Conservation (phyloP, 768 basidiomycete species). For the Kwoniella dejecticola region DNA sequence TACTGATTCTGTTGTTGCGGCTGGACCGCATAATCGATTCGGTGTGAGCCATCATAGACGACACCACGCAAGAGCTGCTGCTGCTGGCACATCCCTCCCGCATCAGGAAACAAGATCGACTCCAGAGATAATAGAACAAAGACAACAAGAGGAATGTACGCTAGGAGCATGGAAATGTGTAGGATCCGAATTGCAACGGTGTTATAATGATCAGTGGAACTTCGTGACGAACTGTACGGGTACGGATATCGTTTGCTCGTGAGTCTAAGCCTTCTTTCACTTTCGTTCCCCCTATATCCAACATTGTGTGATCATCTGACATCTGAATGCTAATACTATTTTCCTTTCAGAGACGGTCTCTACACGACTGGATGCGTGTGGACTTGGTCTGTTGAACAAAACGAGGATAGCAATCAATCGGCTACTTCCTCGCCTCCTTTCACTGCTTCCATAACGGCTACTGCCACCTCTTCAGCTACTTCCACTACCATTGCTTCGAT, state of each 20-base stretch:
- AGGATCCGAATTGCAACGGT: constrained; percentile 24
- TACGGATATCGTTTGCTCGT: constrained; percentile 24
- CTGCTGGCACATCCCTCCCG: background rate
- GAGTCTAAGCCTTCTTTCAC: background rate
- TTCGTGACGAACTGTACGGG: constrained; percentile 23
- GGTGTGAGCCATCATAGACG: constrained; percentile 8
- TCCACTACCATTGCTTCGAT: background rate
- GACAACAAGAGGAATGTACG: constrained; percentile 14
- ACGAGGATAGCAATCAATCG: constrained; percentile 10
- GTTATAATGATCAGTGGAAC: constrained; percentile 24
- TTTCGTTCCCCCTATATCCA: background rate
- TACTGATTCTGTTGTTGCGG: constrained; percentile 5
- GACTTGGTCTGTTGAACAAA: constrained; percentile 16
- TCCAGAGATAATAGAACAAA: background rate
- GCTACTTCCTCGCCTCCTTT: constrained; percentile 12
- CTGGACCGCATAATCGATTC: constrained; percentile 14
- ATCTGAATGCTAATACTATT: constrained; percentile 4
- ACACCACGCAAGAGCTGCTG: constrained; percentile 23
- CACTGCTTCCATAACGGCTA: background rate
- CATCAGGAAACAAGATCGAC: background rate
- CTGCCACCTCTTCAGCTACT: constrained; percentile 4
- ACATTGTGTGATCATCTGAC: too few species aligned
- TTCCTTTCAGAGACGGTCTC: constrained; percentile 7
- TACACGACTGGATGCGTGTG: constrained; percentile 24
- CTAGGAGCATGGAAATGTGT: constrained; percentile 23